Base-by-base conservation (phyloP, 2,329 filamentous ascomycete species). In the Xylaria polymorpha region DNA sequence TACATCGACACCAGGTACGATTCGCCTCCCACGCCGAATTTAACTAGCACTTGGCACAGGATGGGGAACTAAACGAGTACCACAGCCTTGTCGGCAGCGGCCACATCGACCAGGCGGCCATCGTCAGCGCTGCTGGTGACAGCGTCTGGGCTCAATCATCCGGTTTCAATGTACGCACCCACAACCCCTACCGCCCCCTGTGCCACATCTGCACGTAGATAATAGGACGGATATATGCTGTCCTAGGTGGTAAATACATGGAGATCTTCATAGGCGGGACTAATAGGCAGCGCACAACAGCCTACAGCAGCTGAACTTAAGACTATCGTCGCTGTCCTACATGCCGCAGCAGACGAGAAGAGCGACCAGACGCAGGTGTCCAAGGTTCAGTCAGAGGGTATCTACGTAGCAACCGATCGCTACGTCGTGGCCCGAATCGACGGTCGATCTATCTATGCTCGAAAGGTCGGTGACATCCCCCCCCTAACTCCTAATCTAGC, bases 71-170 rank as follows among this genome's bases (percentile, higher is more conserved):
- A 64, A 71, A 41, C 60, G 32, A 67, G 62, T 63, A 56, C 39
- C 39, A 75, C 79, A 97, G 94, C 88, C 89, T 97, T 77, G 88
- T 97, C 78, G 91, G 87, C 83, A 90, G 87, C 77, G 90, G 90
- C 78, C 91, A 94, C 80, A 83, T 97, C 79, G 91, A 96, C 85
- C 91, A 94, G 85, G 94, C 88, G 77, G 92, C 92, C 79, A 94
- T 97, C 81, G 90, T 96, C 85, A 94, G 92, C 82, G 84, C 83
- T 73, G 92, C 92, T 75, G 93, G 94, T 77, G 92, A 92, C 83
- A 94, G 91, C 80, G 86, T 89, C 76, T 97, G 94, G 93, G 94
- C 94, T 70, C 80, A 85, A 50, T 90, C 90, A 35, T 25, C 87
- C 63, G 88, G 86, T 74, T 97, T 97, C 85, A 84, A 86, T 79